These are phyloP conservation scores for Macrocybe gigantea DNA, from an alignment of 768 basidiomycete species.

Conservation along the genomic window DNA sequence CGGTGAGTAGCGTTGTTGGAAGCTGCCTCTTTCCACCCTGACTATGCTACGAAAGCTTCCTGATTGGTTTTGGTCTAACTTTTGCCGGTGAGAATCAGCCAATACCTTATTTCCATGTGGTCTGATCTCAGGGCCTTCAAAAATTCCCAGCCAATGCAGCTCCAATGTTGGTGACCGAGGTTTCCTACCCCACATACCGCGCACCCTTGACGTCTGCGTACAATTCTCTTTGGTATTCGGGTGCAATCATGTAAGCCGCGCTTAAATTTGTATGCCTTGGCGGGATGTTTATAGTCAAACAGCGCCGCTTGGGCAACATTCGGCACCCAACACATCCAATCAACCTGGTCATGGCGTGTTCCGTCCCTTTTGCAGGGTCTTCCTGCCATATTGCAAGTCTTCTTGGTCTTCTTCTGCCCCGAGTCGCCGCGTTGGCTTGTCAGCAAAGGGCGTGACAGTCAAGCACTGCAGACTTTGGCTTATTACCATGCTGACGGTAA, in stretches of 20 bases:
- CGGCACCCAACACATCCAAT: conserved; percentile 67
- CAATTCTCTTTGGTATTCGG: conserved; percentile 86
- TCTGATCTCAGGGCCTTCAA: conserved; percentile 8
- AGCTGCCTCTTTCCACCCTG: background rate
- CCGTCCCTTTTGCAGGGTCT: conserved; percentile 69
- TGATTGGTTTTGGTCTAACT: conserved; percentile 72
- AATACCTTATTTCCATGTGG: background rate
- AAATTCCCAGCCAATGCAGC: conserved; percentile 53
- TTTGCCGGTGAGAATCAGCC: conserved; percentile 44
- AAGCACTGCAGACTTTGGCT: conserved; percentile 67
- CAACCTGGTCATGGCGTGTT: conserved; percentile 78
- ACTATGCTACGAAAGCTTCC: conserved; percentile 35
- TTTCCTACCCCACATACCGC: conserved; percentile 82
- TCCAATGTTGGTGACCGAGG: conserved; percentile 79
- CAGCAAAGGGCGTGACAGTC: conserved; percentile 63
- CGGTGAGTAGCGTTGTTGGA: conserved; percentile 33
- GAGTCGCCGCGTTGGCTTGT: conserved; percentile 85
- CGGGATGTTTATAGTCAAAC: background rate
- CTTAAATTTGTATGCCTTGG: background rate
- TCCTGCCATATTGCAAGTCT: conserved; percentile 63
- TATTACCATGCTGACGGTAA: conserved; percentile 83
- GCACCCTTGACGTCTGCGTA: conserved; percentile 72
- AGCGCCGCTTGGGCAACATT: conserved; percentile 84
- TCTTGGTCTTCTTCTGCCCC: conserved; percentile 62
- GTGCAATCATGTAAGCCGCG: conserved; percentile 62